Evolutionary conservation across 441 rosid species (phyloP), one percentile per base, ranked within the genome.

Genomic region (Populus hybrid): DNA sequence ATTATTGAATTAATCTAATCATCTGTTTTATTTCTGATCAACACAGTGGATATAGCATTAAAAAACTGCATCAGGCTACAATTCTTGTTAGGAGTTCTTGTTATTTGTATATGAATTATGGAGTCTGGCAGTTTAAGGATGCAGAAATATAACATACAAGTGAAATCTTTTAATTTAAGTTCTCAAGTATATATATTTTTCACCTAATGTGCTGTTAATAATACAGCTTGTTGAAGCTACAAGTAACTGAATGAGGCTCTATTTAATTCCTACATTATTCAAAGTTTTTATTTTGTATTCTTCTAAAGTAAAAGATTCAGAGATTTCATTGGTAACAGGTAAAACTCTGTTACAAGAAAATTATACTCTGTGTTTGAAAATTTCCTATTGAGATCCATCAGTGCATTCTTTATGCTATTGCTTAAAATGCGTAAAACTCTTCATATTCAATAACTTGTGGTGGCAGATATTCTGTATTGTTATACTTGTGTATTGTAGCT

Each of bases 21-120:
- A 14, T 36, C 65, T 21, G 78, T 71, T 66, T 64, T 42, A n/a
- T 53, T 80, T 79, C 67, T 66, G 67, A 40, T 77, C 28, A 40
- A 72, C 71, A 26, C 66, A 63, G n/a, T 53, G 18, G 61, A 32
- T 18, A 14, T 21, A 73, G 8, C 72, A 9, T 71, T 34, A n/a
- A 79, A 18, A 28, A 74, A 30, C 65, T 70, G 0, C 67, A 9
- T 61, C 66, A 72, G 19, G 24, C 67, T 72, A 73, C 74, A 18
- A 24, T 21, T 66, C 26, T 40, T 24, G 69, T 11, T 75, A 28
- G 50, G 67, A 21, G 30, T 23, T 63, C 67, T 21, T 65, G 28
- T 53, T 53, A 18, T 53, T 53, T 53, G 21, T 5, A 53, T 16
- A 53, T 53, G 61, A 53, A 53, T 7, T 1, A 53, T 53, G 7